Conservation (phyloP, 257 asterid species). For the Mitragyna speciosa region DNA sequence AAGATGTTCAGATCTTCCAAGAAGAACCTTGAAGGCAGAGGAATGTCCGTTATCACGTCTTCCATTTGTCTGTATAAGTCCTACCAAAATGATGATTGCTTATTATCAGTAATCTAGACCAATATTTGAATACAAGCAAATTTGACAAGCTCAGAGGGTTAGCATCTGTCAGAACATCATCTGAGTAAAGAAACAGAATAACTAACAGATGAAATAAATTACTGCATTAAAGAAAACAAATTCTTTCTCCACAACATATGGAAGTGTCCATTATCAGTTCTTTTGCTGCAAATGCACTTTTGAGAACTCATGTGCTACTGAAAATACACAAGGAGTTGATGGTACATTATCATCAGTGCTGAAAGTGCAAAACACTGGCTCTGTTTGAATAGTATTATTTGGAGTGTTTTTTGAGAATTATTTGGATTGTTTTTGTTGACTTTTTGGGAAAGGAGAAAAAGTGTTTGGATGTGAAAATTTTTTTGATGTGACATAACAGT, state of each 20-base stretch:
- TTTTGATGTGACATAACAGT: too few species aligned
- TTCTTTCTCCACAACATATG: not conserved
- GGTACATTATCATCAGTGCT: not conserved
- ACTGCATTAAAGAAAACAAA: not conserved
- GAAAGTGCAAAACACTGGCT: conserved; percentile 4
- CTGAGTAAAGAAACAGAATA: not conserved
- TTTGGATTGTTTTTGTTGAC: too few species aligned
- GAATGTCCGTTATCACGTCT: conserved; percentile 82
- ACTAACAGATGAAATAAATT: not conserved
- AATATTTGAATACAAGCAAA: not conserved
- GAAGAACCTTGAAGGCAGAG: conserved; percentile 93
- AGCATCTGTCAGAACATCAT: not conserved
- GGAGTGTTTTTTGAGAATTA: too few species aligned
- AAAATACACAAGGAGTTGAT: not conserved
- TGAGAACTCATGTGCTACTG: not conserved
- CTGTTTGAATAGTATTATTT: too few species aligned
- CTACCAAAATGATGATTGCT: conserved; percentile 12
- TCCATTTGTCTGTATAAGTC: conserved; percentile 53
- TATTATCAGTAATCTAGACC: not conserved
- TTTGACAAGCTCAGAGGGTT: not conserved
- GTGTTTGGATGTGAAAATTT: too few species aligned
- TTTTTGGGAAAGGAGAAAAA: too few species aligned
- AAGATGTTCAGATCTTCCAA: conserved; percentile 90
- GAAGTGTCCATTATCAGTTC: not conserved
- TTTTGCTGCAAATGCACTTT: not conserved